A percentile compares a stretch with the other conserved stretches of the same genome.
phyloP scores from a whole-genome alignment of 2,329 filamentous ascomycete species.

The Colletotrichum sp. region DNA sequence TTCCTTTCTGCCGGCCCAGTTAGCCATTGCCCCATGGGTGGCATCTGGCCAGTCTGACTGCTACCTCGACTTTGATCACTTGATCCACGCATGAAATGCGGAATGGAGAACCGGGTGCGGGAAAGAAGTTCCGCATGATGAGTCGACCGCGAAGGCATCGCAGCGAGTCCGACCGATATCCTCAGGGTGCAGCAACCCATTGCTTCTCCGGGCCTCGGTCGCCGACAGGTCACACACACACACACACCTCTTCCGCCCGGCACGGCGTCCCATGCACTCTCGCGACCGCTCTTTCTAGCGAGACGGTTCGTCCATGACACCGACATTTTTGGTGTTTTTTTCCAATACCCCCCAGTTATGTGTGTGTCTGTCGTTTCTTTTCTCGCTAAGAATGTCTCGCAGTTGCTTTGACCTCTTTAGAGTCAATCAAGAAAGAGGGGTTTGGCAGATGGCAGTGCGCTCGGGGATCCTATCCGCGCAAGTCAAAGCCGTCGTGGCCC shows the following conservation, averaged over 20 bases:
- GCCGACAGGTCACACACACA: neutral
- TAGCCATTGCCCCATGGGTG: neutral
- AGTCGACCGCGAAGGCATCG: neutral
- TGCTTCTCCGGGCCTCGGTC: neutral
- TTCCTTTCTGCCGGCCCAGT: neutral
- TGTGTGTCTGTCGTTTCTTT: slow-evolving; percentile 1
- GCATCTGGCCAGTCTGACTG: neutral
- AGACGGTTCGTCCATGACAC: neutral
- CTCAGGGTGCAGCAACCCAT: neutral
- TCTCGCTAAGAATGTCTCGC: slow-evolving; percentile 10
- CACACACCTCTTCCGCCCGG: neutral
- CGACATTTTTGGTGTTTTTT: neutral
- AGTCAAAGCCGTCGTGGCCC: neutral
- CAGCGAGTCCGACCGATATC: neutral
- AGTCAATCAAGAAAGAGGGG: neutral
- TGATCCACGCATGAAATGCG: neutral
- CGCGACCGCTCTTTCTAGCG: neutral
- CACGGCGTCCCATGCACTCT: neutral
- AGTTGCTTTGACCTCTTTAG: slow-evolving; percentile 2
- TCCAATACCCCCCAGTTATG: neutral
- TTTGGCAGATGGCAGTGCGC: neutral
- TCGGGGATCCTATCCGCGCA: neutral
- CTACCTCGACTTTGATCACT: neutral
- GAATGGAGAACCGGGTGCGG: neutral
- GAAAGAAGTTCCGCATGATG: neutral